Percentiles rank a stretch among this genome's conserved stretches.
These are phyloP conservation scores for Diacronema lutheri DNA, from an alignment of 78 protist species.

Conservation along the genomic window DNA sequence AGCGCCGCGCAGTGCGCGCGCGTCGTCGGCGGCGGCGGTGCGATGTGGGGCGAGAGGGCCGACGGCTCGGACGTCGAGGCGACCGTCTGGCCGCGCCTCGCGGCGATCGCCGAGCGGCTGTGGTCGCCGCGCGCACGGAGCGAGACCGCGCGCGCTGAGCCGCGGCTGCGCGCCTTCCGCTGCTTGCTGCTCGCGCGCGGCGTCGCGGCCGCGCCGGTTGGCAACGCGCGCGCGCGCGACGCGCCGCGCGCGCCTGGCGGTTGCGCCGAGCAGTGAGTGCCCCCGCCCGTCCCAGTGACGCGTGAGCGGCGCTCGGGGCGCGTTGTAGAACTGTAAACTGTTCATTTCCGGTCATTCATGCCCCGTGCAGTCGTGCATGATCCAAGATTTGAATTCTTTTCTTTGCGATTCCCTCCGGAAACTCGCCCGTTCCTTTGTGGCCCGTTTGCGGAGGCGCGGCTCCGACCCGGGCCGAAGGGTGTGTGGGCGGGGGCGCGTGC, in stretches of 20 bases:
- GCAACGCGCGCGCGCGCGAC: neutral
- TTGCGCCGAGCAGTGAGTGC: neutral
- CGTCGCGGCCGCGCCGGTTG: neutral
- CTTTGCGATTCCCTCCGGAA: no score
- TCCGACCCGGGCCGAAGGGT: no score
- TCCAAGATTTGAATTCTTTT: no score
- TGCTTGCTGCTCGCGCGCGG: conserved; percentile 6
- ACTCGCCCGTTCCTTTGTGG: no score
- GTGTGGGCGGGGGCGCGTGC: no score
- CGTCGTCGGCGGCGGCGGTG: conserved; percentile 64
- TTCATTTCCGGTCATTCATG: no score
- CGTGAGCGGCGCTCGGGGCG: no score
- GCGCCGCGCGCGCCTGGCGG: conserved; percentile 5
- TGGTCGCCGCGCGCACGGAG: conserved; percentile 47
- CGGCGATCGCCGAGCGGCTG: conserved; percentile 75
- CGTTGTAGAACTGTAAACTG: no score
- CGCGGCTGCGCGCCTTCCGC: neutral
- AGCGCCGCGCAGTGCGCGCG: neutral
- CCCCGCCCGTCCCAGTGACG: no score
- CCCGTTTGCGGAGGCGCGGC: no score
- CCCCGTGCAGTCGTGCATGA: no score
- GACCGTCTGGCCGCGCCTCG: conserved; percentile 61
- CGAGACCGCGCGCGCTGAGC: neutral
- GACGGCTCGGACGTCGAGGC: conserved; percentile 40
- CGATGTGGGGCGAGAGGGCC: conserved; percentile 68